Conservation (phyloP, 208 protist species). For the Wallacemonas rigidus region DNA sequence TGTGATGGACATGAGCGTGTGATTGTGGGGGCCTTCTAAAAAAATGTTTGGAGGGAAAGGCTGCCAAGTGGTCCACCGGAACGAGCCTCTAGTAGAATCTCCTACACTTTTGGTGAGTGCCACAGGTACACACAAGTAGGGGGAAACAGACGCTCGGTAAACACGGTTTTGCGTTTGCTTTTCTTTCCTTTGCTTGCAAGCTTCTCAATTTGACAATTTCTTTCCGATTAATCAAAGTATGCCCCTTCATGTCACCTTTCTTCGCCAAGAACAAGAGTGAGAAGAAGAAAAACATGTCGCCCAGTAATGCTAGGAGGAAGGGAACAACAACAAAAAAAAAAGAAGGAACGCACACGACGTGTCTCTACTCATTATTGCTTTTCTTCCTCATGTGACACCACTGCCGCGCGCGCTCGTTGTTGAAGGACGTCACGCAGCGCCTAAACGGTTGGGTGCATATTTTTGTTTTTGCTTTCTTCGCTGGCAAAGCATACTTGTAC, state of each 20-base stretch:
- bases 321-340: conserved; percentile 4
- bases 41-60: too few species aligned
- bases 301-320: background rate
- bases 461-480: conserved; percentile 9
- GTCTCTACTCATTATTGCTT: too few species aligned
- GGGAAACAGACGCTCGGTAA: too few species aligned
- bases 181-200: conserved; percentile 4
- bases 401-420: too few species aligned
- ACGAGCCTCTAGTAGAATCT: conserved; percentile 3
- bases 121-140: background rate
- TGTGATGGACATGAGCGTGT: too few species aligned
- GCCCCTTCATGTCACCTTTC: background rate
- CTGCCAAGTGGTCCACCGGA: background rate
- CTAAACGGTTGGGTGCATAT: too few species aligned
- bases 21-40: too few species aligned
- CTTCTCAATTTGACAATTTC: background rate
- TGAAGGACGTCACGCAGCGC: too few species aligned
- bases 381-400: too few species aligned
- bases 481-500: background rate
- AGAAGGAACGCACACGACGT: background rate
- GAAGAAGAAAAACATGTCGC: background rate
- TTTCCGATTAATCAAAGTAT: conserved; percentile 2
- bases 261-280: too few species aligned
- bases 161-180: background rate
- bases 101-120: background rate